Conservation (phyloP, 495 filamentous ascomycete genomes). For the Annulohypoxylon stygium region DNA sequence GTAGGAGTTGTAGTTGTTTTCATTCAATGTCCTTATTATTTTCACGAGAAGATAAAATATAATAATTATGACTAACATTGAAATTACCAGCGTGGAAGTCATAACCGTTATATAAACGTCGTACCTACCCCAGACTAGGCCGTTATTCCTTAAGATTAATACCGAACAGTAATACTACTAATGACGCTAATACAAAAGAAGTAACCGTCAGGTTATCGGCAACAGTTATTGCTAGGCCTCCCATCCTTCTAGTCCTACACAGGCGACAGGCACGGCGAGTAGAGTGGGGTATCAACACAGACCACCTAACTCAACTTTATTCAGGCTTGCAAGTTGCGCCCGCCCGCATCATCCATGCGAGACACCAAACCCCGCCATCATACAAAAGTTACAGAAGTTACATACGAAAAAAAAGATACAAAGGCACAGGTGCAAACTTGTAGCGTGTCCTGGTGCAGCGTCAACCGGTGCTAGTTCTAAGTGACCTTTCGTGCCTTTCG, state of each 20-base stretch:
- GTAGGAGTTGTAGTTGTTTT: background rate
- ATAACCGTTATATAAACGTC: slow-evolving; percentile 2
- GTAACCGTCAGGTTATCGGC: slow-evolving; percentile 4
- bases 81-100: background rate
- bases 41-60: background rate
- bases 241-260: background rate
- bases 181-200: background rate
- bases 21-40: background rate
- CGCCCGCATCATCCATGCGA: slow-evolving; percentile 38
- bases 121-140: background rate
- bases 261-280: background rate
- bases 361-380: slow-evolving; percentile 50
- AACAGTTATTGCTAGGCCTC: background rate
- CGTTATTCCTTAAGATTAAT: background rate
- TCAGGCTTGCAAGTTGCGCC: slow-evolving; percentile 27
- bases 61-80: background rate
- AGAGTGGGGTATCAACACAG: slow-evolving; percentile 5
- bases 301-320: background rate
- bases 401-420: slow-evolving; percentile 17
- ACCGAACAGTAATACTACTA: slow-evolving; percentile 11
- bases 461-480: background rate
- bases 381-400: slow-evolving; percentile 16
- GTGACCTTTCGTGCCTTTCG: background rate
- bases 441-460: slow-evolving; percentile 14
- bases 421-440: slow-evolving; percentile 35